Conservation (phyloP, 495 filamentous ascomycete species). For the Aspergillus kassunensis region DNA sequence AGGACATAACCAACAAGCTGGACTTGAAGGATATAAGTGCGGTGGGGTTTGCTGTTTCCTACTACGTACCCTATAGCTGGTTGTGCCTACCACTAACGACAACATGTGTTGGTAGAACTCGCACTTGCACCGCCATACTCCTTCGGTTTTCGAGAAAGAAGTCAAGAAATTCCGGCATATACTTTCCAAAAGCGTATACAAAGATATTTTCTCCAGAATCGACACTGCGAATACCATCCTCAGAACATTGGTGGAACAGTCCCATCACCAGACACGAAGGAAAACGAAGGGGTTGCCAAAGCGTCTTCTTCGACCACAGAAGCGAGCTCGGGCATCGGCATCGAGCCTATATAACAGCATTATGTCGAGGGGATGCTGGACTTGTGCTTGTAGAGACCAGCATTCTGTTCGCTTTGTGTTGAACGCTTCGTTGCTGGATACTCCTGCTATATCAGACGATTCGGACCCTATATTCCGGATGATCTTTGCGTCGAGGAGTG, state of each 20-base stretch:
- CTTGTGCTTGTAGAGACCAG: constrained; percentile 1
- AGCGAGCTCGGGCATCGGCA: constrained; percentile 2
- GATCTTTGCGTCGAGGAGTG: no score
- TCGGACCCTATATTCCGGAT: no score
- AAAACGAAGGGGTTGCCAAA: not conserved
- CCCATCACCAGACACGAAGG: not conserved
- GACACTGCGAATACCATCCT: constrained; percentile 3
- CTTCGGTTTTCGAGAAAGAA: not conserved
- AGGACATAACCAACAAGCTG: no score
- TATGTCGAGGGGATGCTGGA: constrained; percentile 3
- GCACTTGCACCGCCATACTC: no score
- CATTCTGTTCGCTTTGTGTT: constrained; percentile 7
- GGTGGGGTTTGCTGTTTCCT: no score
- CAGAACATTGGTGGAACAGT: constrained; percentile 4
- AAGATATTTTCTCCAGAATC: constrained; percentile 11
- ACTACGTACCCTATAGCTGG: no score
- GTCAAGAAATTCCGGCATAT: not conserved
- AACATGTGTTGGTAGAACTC: no score
- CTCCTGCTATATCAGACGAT: no score
- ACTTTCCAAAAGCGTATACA: not conserved
- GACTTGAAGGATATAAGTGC: no score
- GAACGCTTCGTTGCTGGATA: no score
- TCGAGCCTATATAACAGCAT: constrained; percentile 4
- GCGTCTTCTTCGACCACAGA: not conserved
- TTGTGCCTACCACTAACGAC: no score